phyloP scores from a whole-genome alignment of 2,329 filamentous ascomycete species.

The Cercospora sp. region DNA sequence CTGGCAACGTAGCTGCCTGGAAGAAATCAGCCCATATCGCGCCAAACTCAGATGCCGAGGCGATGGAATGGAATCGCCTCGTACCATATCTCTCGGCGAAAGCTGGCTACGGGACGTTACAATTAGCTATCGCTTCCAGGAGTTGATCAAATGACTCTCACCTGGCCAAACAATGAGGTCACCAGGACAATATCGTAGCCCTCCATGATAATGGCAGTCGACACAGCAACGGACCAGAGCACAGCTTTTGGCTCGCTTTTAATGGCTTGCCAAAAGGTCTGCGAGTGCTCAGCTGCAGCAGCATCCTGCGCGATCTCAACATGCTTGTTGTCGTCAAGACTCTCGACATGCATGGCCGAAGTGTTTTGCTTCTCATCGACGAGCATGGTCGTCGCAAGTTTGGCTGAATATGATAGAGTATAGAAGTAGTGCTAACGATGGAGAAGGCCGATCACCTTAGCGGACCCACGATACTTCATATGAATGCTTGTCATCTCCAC shows the following conservation, averaged over 20 bases:
- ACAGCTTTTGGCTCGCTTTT: conserved; percentile 48
- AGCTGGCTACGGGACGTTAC: conserved; percentile 30
- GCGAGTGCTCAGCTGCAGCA: conserved; percentile 21
- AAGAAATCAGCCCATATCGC: neutral
- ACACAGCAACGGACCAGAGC: conserved; percentile 60
- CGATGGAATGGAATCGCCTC: neutral
- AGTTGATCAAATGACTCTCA: neutral
- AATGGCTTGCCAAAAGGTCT: conserved; percentile 37
- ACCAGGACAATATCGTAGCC: conserved; percentile 55
- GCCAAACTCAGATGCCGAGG: neutral
- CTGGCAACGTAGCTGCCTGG: neutral
- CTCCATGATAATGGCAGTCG: conserved; percentile 58
- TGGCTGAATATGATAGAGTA: neutral
- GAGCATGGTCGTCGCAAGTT: neutral
- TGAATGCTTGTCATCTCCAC: conserved; percentile 1
- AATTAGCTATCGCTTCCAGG: no score
- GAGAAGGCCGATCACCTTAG: neutral
- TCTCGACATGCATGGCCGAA: conserved; percentile 1
- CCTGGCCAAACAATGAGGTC: conserved; percentile 2
- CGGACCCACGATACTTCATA: conserved; percentile 1
- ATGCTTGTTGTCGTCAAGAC: conserved; percentile 8
- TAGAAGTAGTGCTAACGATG: neutral
- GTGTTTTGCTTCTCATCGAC: neutral
- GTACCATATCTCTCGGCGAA: conserved; percentile 51
- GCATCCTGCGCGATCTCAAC: conserved; percentile 20